Evolutionary conservation across 202 grass and related monocot genomes (phyloP).

Genomic region (Digitaria exilis): DNA sequence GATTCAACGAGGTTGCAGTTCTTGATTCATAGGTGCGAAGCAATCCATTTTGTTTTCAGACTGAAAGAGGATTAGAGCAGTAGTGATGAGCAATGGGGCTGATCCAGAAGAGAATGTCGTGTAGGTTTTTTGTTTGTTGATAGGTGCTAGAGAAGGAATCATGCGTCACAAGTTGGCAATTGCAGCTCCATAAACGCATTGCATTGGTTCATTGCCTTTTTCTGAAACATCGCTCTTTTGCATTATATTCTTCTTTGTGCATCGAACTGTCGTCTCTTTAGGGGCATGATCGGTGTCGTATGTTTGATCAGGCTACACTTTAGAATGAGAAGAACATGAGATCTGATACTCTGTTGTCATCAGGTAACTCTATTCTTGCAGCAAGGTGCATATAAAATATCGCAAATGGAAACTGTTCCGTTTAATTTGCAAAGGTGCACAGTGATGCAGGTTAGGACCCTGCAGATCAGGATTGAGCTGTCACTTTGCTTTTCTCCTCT

Average conservation of each 20-base stretch:
- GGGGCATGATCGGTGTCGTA: background rate
- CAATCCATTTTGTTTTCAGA: slow-evolving; percentile 36
- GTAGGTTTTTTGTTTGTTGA: slow-evolving; percentile 34
- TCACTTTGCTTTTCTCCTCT: background rate
- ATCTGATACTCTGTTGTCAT: slow-evolving; percentile 1
- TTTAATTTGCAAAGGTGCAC: background rate
- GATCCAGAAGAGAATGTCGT: background rate
- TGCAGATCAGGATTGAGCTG: background rate
- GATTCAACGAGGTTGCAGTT: slow-evolving; percentile 8
- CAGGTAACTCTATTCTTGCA: background rate
- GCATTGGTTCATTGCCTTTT: slow-evolving; percentile 5
- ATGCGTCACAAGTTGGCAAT: slow-evolving; percentile 15
- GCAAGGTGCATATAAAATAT: background rate
- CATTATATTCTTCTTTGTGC: slow-evolving; percentile 29
- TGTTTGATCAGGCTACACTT: background rate
- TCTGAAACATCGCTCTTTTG: background rate
- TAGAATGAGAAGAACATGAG: slow-evolving; percentile 14
- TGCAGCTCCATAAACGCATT: slow-evolving; percentile 13
- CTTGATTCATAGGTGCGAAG: slow-evolving; percentile 18
- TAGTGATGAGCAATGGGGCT: slow-evolving; percentile 7
- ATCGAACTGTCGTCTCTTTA: background rate
- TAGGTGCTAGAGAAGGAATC: slow-evolving; percentile 32
- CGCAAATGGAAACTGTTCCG: background rate
- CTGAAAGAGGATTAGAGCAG: slow-evolving; percentile 20
- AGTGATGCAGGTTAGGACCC: background rate